Conservation (phyloP, 176 grass and related monocot species). For the Poa annua region DNA sequence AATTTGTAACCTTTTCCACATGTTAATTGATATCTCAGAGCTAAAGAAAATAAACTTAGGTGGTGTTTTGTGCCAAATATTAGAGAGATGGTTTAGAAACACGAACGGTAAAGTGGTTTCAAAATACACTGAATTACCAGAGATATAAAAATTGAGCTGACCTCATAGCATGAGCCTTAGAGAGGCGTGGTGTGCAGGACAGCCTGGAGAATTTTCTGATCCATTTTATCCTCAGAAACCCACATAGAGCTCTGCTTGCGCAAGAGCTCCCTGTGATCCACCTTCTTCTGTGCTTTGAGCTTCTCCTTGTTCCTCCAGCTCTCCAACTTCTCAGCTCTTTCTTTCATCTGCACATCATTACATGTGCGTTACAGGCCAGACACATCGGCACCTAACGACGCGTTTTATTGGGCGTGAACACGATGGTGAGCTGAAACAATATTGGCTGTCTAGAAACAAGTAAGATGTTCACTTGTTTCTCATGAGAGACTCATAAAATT, state of each 20-base stretch:
- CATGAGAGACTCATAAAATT: not conserved
- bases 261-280: slow-evolving; percentile 59
- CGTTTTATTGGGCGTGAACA: not conserved
- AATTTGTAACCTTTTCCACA: not conserved
- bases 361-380: not conserved
- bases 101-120: not conserved
- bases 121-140: not conserved
- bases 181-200: slow-evolving; percentile 48
- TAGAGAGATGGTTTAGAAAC: not conserved
- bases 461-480: not conserved
- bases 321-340: slow-evolving; percentile 86
- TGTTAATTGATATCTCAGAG: not conserved
- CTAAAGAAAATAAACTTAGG: not conserved
- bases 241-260: slow-evolving; percentile 62
- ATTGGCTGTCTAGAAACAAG: not conserved
- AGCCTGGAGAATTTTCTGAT: slow-evolving; percentile 46
- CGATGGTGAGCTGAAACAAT: not conserved
- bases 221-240: slow-evolving; percentile 68
- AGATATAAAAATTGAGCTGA: slow-evolving; percentile 17
- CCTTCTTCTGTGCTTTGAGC: slow-evolving; percentile 56
- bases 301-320: slow-evolving; percentile 77
- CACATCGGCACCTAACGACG: not conserved
- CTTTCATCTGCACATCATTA: slow-evolving; percentile 65
- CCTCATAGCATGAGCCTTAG: slow-evolving; percentile 30
- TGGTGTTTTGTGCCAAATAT: not conserved